Evolutionary conservation across 768 basidiomycete genomes (phyloP).

Genomic region (Tylopilus sp.): DNA sequence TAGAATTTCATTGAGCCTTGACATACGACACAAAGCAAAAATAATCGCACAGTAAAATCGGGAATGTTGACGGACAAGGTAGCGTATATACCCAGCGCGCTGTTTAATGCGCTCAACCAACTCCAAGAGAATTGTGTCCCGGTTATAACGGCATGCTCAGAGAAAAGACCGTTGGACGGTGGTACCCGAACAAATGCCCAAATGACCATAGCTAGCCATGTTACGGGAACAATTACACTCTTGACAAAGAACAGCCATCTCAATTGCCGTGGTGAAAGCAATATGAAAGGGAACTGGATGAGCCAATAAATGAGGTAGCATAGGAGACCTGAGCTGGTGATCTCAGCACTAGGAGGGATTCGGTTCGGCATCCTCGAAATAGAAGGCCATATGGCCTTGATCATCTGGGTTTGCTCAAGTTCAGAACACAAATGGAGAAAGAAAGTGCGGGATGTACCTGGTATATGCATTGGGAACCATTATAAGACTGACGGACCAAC

Average conservation of each 20-base stretch:
- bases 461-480: conserved; percentile 69
- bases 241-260: conserved; percentile 76
- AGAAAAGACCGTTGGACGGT: conserved; percentile 54
- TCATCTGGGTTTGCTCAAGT: conserved; percentile 43
- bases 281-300: conserved; percentile 28
- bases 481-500: conserved; percentile 39
- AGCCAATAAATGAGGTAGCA: too few relatives aligned
- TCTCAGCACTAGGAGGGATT: conserved; percentile 26
- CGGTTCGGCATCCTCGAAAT: conserved; percentile 61
- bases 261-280: conserved; percentile 75
- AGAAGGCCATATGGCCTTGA: conserved; percentile 31
- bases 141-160: conserved; percentile 45
- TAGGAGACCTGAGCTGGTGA: too few relatives aligned
- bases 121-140: conserved; percentile 66
- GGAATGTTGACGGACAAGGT: conserved; percentile 79
- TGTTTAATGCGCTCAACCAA: conserved; percentile 76
- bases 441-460: conserved; percentile 37
- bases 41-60: conserved; percentile 61
- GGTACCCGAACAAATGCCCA: conserved; percentile 75
- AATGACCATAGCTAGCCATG: conserved; percentile 69
- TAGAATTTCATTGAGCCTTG: conserved; percentile 24
- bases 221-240: conserved; percentile 56
- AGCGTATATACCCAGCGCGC: conserved; percentile 70
- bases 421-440: background rate
- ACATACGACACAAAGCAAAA: background rate